Conservation (phyloP, 2,329 filamentous ascomycete species). For the Aspergillaceae sp. region DNA sequence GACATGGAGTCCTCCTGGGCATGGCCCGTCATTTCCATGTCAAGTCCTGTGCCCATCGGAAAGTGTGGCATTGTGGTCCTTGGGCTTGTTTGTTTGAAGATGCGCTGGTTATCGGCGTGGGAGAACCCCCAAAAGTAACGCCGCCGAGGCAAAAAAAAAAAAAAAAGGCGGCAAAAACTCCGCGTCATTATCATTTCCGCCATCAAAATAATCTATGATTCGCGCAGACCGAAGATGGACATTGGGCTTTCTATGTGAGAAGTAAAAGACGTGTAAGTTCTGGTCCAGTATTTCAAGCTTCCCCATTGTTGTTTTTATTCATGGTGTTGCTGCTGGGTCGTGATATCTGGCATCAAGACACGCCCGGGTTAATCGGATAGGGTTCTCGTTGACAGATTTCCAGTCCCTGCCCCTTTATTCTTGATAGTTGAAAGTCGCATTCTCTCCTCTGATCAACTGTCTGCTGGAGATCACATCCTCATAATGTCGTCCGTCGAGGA, state of each 20-base stretch:
- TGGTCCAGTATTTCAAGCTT: constrained; percentile 7
- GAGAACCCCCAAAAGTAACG: too few species aligned
- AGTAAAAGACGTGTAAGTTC: constrained; percentile 9
- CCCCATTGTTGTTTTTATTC: neutral
- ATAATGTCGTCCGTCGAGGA: constrained; percentile 20
- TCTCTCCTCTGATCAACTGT: too few species aligned
- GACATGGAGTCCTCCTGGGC: constrained; percentile 1
- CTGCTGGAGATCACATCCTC: neutral
- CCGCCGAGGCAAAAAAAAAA: neutral
- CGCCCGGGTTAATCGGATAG: too few species aligned
- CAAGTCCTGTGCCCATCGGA: constrained; percentile 24
- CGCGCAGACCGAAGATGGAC: constrained; percentile 8
- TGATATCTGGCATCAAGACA: neutral
- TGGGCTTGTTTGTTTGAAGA: constrained; percentile 1
- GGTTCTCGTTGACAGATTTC: too few species aligned
- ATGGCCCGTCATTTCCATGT: constrained; percentile 3
- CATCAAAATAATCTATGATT: neutral
- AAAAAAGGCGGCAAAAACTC: constrained; percentile 18
- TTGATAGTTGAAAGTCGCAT: neutral
- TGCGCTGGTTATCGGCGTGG: constrained; percentile 2
- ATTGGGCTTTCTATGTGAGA: constrained; percentile 8
- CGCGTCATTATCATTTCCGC: constrained; percentile 9
- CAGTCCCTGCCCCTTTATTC: neutral
- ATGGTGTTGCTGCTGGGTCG: neutral
- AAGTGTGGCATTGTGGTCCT: constrained; percentile 28